These are phyloP conservation scores for Termitomyces sp. DNA, from an alignment of 768 basidiomycete genomes.

Conservation along the genomic window DNA sequence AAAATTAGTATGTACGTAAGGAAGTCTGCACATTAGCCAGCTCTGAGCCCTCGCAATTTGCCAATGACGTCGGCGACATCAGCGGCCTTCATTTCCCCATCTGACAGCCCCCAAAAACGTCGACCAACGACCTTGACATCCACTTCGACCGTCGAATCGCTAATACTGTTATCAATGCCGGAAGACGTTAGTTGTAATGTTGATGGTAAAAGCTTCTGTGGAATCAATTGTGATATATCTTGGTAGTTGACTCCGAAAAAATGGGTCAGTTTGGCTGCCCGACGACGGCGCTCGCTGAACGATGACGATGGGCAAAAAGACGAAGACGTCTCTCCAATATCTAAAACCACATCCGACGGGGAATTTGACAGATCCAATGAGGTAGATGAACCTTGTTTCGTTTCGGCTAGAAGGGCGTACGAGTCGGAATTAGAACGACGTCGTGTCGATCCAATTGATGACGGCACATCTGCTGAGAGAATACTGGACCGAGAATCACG, in stretches of 20 bases:
- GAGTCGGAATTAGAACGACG: constrained; percentile 14
- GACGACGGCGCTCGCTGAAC: constrained; percentile 26
- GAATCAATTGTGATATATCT: constrained; percentile 32
- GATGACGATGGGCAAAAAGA: background rate
- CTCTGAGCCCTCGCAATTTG: constrained; percentile 40
- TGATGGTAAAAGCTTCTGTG: constrained; percentile 4
- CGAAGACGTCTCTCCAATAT: background rate
- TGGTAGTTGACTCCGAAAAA: constrained; percentile 55
- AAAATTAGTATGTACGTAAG: background rate
- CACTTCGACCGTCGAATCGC: constrained; percentile 21
- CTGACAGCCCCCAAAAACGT: constrained; percentile 38
- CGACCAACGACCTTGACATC: constrained; percentile 36
- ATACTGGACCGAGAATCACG: constrained; percentile 12
- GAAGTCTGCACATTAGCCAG: constrained; percentile 13
- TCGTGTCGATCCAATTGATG: constrained; percentile 1
- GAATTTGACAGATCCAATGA: background rate
- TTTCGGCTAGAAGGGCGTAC: constrained; percentile 2
- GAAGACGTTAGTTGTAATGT: background rate
- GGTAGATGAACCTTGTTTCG: background rate
- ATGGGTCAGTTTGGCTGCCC: constrained; percentile 51
- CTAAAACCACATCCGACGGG: background rate
- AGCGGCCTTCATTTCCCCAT: constrained; percentile 28
- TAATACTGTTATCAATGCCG: background rate
- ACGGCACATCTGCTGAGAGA: constrained; percentile 1
- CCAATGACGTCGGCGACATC: constrained; percentile 40